phyloP scores from a whole-genome alignment of 2,329 filamentous ascomycete species.

The Diaporthe capsici region DNA sequence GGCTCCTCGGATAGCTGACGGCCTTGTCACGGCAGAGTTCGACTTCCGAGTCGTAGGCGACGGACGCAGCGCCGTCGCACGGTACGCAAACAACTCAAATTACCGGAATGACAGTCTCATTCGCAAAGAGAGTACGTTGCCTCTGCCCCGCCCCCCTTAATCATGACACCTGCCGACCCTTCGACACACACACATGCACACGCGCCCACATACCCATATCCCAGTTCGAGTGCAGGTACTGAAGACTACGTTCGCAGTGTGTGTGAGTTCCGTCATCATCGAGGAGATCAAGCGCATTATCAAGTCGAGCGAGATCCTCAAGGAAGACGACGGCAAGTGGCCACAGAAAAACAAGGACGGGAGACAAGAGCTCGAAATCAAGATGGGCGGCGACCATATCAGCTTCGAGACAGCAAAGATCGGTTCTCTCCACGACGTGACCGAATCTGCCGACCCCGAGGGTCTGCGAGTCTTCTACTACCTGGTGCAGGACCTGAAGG shows the following conservation, averaged over 20 bases:
- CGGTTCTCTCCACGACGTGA: slow-evolving; percentile 95
- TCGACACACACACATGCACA: neutral
- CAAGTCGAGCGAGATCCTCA: slow-evolving; percentile 96
- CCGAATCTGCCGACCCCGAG: slow-evolving; percentile 95
- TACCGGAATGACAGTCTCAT: slow-evolving; percentile 99
- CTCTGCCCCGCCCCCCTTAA: neutral
- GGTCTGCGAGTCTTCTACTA: slow-evolving; percentile 98
- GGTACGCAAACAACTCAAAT: slow-evolving; percentile 99
- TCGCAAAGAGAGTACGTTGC: slow-evolving; percentile 93
- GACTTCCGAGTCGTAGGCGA: slow-evolving; percentile 95
- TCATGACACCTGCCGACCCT: neutral
- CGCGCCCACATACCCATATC: neutral
- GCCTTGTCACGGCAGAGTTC: slow-evolving; percentile 76
- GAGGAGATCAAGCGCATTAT: slow-evolving; percentile 98
- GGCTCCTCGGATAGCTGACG: slow-evolving; percentile 41
- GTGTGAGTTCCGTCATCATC: slow-evolving; percentile 90
- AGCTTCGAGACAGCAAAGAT: slow-evolving; percentile 99
- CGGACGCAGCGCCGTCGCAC: slow-evolving; percentile 90
- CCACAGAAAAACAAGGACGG: slow-evolving; percentile 99
- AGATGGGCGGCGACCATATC: slow-evolving; percentile 94
- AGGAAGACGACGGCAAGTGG: slow-evolving; percentile 99
- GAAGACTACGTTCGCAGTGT: slow-evolving; percentile 74
- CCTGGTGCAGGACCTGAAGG: slow-evolving; percentile 96
- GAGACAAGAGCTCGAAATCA: slow-evolving; percentile 94
- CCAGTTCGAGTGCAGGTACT: neutral